Conservation (phyloP, 2,329 filamentous ascomycete species). For the Fusarium pseudoanthophilum region DNA sequence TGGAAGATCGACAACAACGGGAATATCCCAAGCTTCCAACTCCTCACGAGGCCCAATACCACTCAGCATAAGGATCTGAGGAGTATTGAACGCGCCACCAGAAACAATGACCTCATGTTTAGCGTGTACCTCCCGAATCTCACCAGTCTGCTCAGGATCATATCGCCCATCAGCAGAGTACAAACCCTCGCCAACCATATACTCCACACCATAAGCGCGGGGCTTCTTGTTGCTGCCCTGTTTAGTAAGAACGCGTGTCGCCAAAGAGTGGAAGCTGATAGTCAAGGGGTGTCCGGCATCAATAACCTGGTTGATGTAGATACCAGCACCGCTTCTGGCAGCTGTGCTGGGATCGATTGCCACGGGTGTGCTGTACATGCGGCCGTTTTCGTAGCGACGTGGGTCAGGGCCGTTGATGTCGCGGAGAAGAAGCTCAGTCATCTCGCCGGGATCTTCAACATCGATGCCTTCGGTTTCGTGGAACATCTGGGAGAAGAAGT, state of each 20-base stretch:
- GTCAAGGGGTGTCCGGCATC: constrained; percentile 3
- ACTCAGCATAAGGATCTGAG: background rate
- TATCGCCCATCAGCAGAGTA: constrained; percentile 13
- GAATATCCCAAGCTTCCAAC: background rate
- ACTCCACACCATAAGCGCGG: background rate
- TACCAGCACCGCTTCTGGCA: background rate
- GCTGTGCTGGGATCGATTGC: background rate
- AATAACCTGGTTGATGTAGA: constrained; percentile 7
- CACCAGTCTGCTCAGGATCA: background rate
- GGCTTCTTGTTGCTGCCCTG: background rate
- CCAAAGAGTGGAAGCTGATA: constrained; percentile 1
- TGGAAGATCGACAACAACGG: background rate
- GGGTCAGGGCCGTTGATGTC: background rate
- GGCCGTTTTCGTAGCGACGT: background rate
- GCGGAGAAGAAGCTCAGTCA: background rate
- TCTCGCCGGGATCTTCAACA: background rate
- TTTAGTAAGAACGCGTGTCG: background rate
- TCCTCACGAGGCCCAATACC: background rate
- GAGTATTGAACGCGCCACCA: background rate
- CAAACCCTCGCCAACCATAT: background rate
- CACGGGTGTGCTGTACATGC: background rate
- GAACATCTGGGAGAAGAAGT: background rate
- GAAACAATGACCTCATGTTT: constrained; percentile 11
- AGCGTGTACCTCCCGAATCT: background rate
- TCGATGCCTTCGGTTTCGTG: background rate